phyloP scores from a whole-genome alignment of 2,329 filamentous ascomycete genomes.

The Aspergillus caelatus region DNA sequence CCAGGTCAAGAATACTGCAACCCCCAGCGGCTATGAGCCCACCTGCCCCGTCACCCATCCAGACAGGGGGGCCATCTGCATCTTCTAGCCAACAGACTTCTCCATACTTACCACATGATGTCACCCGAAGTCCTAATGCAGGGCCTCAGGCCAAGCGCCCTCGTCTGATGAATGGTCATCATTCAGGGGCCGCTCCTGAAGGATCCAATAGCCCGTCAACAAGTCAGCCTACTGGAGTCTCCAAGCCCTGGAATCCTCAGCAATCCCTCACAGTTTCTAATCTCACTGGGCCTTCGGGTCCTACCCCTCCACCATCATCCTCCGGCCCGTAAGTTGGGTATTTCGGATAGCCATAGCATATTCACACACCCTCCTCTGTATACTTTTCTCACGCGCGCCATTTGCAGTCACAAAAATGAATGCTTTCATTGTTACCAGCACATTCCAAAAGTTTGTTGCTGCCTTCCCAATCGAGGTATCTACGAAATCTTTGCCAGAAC shows the following conservation, averaged over 20 bases:
- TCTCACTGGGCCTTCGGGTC: constrained; percentile 26
- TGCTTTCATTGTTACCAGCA: background rate
- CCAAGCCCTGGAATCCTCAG: constrained; percentile 17
- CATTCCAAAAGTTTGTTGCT: background rate
- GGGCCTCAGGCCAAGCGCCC: constrained; percentile 37
- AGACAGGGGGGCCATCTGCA: constrained; percentile 22
- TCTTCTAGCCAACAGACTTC: constrained; percentile 34
- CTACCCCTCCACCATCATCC: constrained; percentile 26
- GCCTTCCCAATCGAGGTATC: background rate
- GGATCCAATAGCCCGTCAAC: constrained; percentile 3
- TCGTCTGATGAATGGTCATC: constrained; percentile 39
- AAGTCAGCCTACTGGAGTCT: constrained; percentile 11
- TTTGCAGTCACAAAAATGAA: background rate
- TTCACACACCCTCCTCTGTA: background rate
- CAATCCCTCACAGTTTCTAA: constrained; percentile 26
- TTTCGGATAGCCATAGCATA: background rate
- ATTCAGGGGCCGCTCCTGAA: constrained; percentile 7
- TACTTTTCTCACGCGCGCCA: background rate
- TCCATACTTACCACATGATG: constrained; percentile 33
- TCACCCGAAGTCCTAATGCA: constrained; percentile 22
- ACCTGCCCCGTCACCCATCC: constrained; percentile 25
- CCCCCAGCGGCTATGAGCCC: constrained; percentile 29
- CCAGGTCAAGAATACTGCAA: constrained; percentile 17
- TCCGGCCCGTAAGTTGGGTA: constrained; percentile 6
- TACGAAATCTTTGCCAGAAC: background rate